Percentiles rank a stretch among this genome's conserved stretches.
phyloP scores from a whole-genome alignment of 176 grass and related monocot genomes.

The Aegilops speltoides region DNA sequence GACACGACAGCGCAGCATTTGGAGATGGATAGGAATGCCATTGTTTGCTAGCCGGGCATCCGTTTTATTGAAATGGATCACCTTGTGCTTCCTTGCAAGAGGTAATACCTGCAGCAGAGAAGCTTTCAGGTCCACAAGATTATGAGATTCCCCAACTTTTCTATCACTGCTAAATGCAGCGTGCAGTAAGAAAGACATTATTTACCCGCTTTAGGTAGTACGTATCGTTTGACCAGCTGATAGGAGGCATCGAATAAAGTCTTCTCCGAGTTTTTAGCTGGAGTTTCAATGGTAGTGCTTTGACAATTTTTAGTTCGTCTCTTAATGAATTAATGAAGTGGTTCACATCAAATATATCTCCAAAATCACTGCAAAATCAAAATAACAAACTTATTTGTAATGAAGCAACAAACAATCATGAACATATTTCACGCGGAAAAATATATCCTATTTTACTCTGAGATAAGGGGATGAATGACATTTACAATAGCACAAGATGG shows the following conservation, averaged over 20 bases:
- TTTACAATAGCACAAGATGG: neutral
- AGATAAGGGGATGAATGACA: neutral
- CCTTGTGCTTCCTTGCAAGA: conserved; percentile 89
- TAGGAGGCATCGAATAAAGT: conserved; percentile 77
- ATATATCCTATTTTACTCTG: neutral
- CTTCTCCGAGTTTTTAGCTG: conserved; percentile 43
- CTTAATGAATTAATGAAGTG: conserved; percentile 98
- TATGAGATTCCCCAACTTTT: neutral
- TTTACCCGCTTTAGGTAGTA: conserved; percentile 88
- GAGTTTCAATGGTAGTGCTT: conserved; percentile 69
- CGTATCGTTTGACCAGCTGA: conserved; percentile 93
- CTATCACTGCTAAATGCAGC: neutral
- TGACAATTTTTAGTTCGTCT: conserved; percentile 95
- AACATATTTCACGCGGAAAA: neutral
- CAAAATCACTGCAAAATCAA: conserved; percentile 75
- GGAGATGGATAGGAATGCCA: conserved; percentile 69
- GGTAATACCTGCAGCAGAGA: conserved; percentile 65
- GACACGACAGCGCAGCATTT: conserved; percentile 80
- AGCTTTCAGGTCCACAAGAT: conserved; percentile 22
- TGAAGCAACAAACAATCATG: neutral
- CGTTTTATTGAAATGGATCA: conserved; percentile 89
- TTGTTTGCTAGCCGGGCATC: conserved; percentile 93
- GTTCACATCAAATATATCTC: conserved; percentile 83
- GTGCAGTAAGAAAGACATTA: neutral
- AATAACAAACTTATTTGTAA: neutral